A percentile compares a stretch with the other conserved stretches of the same genome.
phyloP scores from a whole-genome alignment of 176 grass and related monocot genomes.

The Leersia perrieri region DNA sequence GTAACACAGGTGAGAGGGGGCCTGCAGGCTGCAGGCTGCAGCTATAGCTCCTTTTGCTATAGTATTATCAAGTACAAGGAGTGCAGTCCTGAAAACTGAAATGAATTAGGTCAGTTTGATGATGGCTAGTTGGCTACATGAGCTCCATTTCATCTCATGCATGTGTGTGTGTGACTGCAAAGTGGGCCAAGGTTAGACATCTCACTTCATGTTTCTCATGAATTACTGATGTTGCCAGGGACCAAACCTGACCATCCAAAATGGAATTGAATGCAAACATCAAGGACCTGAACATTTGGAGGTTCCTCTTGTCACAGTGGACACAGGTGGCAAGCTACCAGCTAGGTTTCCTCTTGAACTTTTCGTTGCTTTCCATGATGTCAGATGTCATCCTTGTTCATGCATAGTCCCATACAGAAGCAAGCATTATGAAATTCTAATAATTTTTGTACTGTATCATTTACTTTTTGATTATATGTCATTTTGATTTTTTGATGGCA shows the following conservation, averaged over 20 bases:
- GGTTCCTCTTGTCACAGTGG: not conserved
- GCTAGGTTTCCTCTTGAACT: not conserved
- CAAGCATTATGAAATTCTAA: not conserved
- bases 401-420: not conserved
- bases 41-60: not conserved
- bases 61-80: not conserved
- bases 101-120: not conserved
- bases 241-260: not conserved
- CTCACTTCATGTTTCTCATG: not conserved
- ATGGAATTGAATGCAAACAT: conserved; percentile 2
- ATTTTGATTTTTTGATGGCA: too few relatives aligned
- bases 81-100: not conserved
- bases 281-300: not conserved
- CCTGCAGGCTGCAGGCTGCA: not conserved
- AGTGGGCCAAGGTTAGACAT: not conserved
- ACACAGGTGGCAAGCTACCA: not conserved
- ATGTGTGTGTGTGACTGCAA: not conserved
- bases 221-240: not conserved
- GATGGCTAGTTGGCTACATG: not conserved
- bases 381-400: not conserved
- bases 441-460: too few relatives aligned
- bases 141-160: not conserved
- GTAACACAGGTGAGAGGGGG: not conserved
- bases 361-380: not conserved
- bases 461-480: too few relatives aligned